A percentile compares a stretch with the other conserved stretches of the same genome.
Evolutionary conservation across 805 yeast species (phyloP).

Genomic region (Candida anglica): DNA sequence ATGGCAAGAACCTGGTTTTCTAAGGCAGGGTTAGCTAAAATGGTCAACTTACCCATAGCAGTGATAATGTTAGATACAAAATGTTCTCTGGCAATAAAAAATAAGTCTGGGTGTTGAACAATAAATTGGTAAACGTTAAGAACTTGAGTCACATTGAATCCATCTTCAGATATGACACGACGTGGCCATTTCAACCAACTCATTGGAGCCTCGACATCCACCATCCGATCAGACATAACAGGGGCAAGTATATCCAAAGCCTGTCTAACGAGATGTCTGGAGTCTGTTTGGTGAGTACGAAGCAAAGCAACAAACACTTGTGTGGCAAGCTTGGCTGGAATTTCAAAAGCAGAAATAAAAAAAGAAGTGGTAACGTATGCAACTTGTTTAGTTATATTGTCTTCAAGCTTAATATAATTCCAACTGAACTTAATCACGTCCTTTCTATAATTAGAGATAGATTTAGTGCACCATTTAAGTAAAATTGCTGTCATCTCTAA

Average conservation of each 20-base stretch:
- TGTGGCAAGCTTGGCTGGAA: constrained; percentile 82
- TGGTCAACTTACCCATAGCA: constrained; percentile 87
- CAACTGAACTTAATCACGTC: constrained; percentile 92
- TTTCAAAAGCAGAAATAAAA: constrained; percentile 83
- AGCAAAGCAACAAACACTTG: constrained; percentile 90
- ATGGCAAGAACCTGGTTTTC: constrained; percentile 86
- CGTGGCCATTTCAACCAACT: constrained; percentile 95
- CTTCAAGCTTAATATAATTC: constrained; percentile 89
- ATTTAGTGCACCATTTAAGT: constrained; percentile 61
- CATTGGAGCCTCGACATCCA: constrained; percentile 48
- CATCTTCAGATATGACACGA: constrained; percentile 85
- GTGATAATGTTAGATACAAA: constrained; percentile 85
- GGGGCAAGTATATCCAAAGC: constrained; percentile 89
- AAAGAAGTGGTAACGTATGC: constrained; percentile 86
- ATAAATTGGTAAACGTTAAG: constrained; percentile 84
- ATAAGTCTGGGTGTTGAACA: constrained; percentile 78
- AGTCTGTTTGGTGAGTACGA: constrained; percentile 81
- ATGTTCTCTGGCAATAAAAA: constrained; percentile 82
- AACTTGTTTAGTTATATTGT: constrained; percentile 81
- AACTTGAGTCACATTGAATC: constrained; percentile 81
- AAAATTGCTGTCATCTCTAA: constrained; percentile 78
- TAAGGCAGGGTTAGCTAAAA: constrained; percentile 67
- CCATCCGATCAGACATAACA: constrained; percentile 67
- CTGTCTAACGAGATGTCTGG: constrained; percentile 76
- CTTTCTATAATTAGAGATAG: constrained; percentile 60